Conservation (phyloP, 2,329 filamentous ascomycete genomes). For the Apiospora phragmitis region DNA sequence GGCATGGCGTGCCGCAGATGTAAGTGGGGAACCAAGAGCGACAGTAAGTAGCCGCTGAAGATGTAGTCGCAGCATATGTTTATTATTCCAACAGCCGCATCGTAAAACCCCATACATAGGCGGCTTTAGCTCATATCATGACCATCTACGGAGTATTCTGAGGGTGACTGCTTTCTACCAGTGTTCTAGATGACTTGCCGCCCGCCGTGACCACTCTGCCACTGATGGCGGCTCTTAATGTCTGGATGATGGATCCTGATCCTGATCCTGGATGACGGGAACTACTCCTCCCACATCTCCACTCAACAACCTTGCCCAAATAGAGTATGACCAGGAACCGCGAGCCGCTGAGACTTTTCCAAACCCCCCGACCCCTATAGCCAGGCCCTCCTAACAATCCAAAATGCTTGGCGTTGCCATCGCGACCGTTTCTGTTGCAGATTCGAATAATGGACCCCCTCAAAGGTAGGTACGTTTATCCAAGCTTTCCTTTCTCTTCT, state of each 20-base stretch:
- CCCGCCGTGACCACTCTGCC: background rate
- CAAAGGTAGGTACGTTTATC: background rate
- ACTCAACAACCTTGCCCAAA: slow-evolving; percentile 3
- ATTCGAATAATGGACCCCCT: background rate
- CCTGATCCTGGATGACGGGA: background rate
- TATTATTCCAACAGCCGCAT: background rate
- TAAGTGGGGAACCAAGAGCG: background rate
- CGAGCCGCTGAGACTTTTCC: background rate
- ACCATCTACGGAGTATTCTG: background rate
- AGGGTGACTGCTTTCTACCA: no score
- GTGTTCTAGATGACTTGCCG: background rate
- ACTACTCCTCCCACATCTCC: background rate
- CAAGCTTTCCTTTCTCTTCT: background rate
- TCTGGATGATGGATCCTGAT: background rate
- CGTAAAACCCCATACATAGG: background rate
- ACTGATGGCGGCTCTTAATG: background rate
- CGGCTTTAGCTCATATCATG: background rate
- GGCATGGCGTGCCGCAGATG: background rate
- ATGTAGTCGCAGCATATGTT: background rate
- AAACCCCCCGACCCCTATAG: background rate
- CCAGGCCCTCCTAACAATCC: background rate
- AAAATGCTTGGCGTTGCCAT: background rate
- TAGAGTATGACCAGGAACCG: slow-evolving; percentile 1
- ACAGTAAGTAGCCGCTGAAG: no score
- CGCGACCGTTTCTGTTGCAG: background rate